A percentile compares a stretch with the other conserved stretches of the same genome.
Conservation (phyloP, 2,329 filamentous ascomycete genomes). For the Ophiostoma angusticollis region DNA sequence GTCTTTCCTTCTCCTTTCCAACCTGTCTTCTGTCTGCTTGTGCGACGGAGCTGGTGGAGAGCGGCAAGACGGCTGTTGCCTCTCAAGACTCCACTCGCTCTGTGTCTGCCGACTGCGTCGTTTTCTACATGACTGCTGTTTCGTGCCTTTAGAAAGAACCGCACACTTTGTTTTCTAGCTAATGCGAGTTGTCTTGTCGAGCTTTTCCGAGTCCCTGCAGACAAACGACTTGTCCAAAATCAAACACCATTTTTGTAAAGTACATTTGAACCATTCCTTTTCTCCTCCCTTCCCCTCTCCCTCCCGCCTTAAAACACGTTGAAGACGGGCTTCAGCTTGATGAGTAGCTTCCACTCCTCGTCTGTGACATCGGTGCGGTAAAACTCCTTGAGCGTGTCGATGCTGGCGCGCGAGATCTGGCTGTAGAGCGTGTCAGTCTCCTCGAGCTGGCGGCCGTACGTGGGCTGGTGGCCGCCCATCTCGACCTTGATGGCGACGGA, state of each 20-base stretch:
- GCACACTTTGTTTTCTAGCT: too few relatives aligned
- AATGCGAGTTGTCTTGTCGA: too few relatives aligned
- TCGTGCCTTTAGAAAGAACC: too few relatives aligned
- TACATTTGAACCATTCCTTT: constrained; percentile 4
- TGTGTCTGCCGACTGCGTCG: too few relatives aligned
- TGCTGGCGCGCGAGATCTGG: constrained; percentile 72
- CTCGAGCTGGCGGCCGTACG: constrained; percentile 89
- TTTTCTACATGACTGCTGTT: too few relatives aligned
- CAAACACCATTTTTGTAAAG: too few relatives aligned
- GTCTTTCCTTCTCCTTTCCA: background rate
- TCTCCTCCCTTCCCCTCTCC: constrained; percentile 4
- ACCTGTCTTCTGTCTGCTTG: too few relatives aligned
- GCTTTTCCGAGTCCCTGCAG: too few relatives aligned
- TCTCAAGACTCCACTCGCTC: too few relatives aligned
- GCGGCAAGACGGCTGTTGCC: too few relatives aligned
- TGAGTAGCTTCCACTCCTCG: constrained; percentile 90
- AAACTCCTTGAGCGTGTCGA: constrained; percentile 92
- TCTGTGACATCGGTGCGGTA: constrained; percentile 77
- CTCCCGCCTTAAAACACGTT: constrained; percentile 62
- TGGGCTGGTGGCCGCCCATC: constrained; percentile 78
- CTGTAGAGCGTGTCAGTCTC: constrained; percentile 83
- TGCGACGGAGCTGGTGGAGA: too few relatives aligned
- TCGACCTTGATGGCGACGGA: constrained; percentile 97
- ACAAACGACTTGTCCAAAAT: too few relatives aligned
- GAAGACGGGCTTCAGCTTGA: constrained; percentile 89